Evolutionary conservation across 176 grass and related monocot species (phyloP), one percentile per base, ranked within the genome.

Genomic region (Raddia guianensis): DNA sequence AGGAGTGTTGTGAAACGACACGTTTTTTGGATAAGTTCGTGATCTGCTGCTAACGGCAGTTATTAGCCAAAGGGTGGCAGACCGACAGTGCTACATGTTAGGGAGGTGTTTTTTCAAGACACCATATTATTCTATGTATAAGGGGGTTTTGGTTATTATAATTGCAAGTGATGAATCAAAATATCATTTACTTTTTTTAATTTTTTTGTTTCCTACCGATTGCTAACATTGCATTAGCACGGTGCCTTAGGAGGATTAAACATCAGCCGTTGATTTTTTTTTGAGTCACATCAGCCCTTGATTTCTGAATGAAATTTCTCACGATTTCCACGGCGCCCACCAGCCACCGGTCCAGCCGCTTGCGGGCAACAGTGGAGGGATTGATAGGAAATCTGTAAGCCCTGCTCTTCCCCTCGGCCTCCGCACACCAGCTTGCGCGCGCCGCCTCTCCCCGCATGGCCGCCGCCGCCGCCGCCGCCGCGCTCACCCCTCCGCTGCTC

Each of bases 401-500:
- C 21, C 21, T 6, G 20, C 68, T 73, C 42, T 46, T 49, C 75
- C 60, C 47, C 46, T 77, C 59, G 15, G 58, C 54, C 14, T 46
- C 21, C 52, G 13, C 42, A 49, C 19, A 10, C 54, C 35, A 70
- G 14, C 37, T 5, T 40, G 37, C 37, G 37, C 37, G 37, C 4
- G 6, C 57, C 77, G 50, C 20, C 35, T 73, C 55, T 60, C 15
- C n/a, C 44, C 40, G 35, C 74, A 90, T 88, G 85, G 88, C 72
- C 12, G 42, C 93, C 27, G 27, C 27, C 12, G 42, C 93, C 27
- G 27, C 27, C 40, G 9, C 79, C 43, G 66, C 49, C 21, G 82
- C 63, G 56, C 85, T 89, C 67, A 18, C 67, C 20, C 21, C 78
- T 70, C 64, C 73, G 37, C 66, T 84, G 7, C 18, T 54, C 1